Percentiles rank a stretch among this genome's conserved stretches.
phyloP scores from a whole-genome alignment of 2,329 filamentous ascomycete genomes.

The Xylaria polymorpha region DNA sequence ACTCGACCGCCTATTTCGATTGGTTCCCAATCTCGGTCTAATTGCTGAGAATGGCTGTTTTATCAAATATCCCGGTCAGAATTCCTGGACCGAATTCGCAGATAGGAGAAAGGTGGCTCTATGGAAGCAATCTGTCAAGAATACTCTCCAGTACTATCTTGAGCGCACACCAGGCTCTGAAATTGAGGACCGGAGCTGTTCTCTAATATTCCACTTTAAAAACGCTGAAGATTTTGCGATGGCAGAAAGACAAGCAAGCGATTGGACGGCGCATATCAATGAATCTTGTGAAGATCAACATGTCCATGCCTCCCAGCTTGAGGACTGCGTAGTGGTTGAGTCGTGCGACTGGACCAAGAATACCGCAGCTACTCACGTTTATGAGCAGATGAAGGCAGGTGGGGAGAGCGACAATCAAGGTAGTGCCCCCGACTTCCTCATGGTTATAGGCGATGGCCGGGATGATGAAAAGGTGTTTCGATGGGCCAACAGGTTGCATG shows the following conservation, averaged over 20 bases:
- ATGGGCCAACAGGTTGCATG: conserved; percentile 85
- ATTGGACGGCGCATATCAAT: conserved; percentile 95
- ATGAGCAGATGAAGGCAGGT: conserved; percentile 65
- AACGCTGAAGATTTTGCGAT: conserved; percentile 80
- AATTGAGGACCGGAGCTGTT: conserved; percentile 92
- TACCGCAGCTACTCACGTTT: conserved; percentile 81
- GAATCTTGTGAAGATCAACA: conserved; percentile 86
- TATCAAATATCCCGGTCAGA: conserved; percentile 75
- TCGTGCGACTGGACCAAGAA: conserved; percentile 88
- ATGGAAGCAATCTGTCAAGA: conserved; percentile 87
- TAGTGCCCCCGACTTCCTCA: conserved; percentile 80
- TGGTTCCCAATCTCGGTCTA: conserved; percentile 84
- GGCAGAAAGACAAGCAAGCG: conserved; percentile 82
- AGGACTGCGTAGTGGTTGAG: conserved; percentile 85
- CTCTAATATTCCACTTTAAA: conserved; percentile 90
- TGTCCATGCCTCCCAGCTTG: conserved; percentile 84
- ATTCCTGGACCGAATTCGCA: conserved; percentile 81
- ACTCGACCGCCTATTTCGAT: conserved; percentile 85
- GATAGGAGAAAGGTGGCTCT: conserved; percentile 74
- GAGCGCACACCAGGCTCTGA: conserved; percentile 89
- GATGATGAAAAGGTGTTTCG: conserved; percentile 95
- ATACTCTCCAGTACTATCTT: conserved; percentile 88
- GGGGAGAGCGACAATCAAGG: conserved; percentile 47
- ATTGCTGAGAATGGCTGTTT: conserved; percentile 97
- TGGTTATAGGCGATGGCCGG: conserved; percentile 89